Evolutionary conservation across 2,329 filamentous ascomycete species (phyloP).

Genomic region (Aspergillus flavus): DNA sequence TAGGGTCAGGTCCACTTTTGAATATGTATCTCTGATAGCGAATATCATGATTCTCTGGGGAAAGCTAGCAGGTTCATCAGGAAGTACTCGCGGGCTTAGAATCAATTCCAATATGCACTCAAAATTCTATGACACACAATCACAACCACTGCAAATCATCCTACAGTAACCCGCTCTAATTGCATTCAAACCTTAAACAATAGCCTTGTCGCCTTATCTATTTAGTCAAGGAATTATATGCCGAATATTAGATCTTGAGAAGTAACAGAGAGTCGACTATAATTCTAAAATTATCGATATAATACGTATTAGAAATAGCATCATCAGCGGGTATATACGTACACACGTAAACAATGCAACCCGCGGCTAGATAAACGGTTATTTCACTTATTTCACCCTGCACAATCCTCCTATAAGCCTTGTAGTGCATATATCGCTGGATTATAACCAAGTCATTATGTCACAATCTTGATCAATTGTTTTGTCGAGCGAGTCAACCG

Average conservation of each 20-base stretch:
- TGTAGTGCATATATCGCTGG: neutral
- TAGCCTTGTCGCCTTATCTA: neutral
- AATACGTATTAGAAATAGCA: neutral
- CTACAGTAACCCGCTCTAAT: neutral
- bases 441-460: neutral
- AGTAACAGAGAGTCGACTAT: neutral
- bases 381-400: no score
- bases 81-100: no score
- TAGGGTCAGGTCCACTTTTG: no score
- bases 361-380: neutral
- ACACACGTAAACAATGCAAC: no score
- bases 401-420: neutral
- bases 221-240: neutral
- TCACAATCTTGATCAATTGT: neutral
- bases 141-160: neutral
- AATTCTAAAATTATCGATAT: neutral
- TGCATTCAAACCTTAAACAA: neutral
- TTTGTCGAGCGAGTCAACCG: no score
- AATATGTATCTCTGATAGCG: no score
- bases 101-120: no score
- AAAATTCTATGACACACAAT: neutral
- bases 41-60: no score
- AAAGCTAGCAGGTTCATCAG: no score
- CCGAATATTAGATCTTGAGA: no score
- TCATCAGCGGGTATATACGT: neutral